Evolutionary conservation across 805 yeast genomes (phyloP).

Genomic region (Yarrowia sp.): DNA sequence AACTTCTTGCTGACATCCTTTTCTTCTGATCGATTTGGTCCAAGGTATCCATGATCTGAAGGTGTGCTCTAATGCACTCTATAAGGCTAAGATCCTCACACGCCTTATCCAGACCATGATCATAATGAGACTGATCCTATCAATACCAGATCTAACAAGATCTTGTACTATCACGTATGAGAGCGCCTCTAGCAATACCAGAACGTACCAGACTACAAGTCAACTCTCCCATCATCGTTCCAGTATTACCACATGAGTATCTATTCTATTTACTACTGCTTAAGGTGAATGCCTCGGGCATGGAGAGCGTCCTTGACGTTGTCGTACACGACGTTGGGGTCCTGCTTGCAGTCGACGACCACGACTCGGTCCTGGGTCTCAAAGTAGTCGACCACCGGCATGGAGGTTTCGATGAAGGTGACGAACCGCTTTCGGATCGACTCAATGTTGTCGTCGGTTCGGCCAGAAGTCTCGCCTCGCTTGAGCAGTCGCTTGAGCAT

Average conservation of each 20-base stretch:
- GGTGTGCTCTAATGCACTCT: too few species aligned
- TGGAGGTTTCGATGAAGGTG: slow-evolving; percentile 25
- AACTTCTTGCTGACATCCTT: too few species aligned
- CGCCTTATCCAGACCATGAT: too few species aligned
- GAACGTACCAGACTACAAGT: too few species aligned
- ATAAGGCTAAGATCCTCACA: too few species aligned
- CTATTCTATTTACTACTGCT: neutral
- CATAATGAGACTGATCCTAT: too few species aligned
- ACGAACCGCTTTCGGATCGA: slow-evolving; percentile 85
- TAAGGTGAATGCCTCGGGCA: slow-evolving; percentile 30
- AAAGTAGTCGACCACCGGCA: slow-evolving; percentile 17
- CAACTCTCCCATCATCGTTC: too few species aligned
- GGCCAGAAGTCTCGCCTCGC: slow-evolving; percentile 93
- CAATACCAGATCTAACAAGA: too few species aligned
- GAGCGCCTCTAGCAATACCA: too few species aligned
- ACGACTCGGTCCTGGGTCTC: slow-evolving; percentile 56
- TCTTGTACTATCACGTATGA: neutral
- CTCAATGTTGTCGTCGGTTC: slow-evolving; percentile 89
- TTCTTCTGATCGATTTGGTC: too few species aligned
- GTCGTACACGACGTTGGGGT: slow-evolving; percentile 72
- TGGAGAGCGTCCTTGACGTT: slow-evolving; percentile 66
- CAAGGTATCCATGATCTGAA: too few species aligned
- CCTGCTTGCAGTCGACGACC: slow-evolving; percentile 70
- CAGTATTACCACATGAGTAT: too few species aligned
- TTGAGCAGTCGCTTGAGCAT: slow-evolving; percentile 82